Conservation (phyloP, 306 rosid species). For the Pterocarpus macrocarpus region DNA sequence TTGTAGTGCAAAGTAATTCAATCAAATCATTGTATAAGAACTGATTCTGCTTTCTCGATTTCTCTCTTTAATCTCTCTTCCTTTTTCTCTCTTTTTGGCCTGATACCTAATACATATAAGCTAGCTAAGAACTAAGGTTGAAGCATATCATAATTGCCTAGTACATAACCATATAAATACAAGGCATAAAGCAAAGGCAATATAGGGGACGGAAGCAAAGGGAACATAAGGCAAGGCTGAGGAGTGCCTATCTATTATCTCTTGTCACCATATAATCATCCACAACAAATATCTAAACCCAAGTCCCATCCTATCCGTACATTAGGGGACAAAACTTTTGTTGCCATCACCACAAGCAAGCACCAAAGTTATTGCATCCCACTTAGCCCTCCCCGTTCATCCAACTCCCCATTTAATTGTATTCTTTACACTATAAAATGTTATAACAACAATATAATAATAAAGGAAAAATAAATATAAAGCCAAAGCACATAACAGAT, state of each 20-base stretch:
- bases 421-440: too few species aligned
- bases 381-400: neutral
- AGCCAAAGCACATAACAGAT: neutral
- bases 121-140: too few species aligned
- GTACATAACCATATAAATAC: neutral
- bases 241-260: neutral
- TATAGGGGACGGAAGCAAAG: too few species aligned
- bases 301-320: neutral
- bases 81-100: too few species aligned
- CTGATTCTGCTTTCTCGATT: too few species aligned
- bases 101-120: too few species aligned
- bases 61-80: too few species aligned
- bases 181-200: neutral
- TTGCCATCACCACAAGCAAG: neutral
- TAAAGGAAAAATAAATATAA: neutral
- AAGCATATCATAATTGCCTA: neutral
- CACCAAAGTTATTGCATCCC: neutral
- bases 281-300: neutral
- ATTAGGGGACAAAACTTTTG: neutral
- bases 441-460: neutral
- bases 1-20: too few species aligned
- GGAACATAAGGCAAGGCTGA: neutral
- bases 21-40: too few species aligned
- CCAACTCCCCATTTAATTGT: neutral
- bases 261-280: neutral